Conservation (phyloP, 345 rosid species). For the Pistacia integerrima region DNA sequence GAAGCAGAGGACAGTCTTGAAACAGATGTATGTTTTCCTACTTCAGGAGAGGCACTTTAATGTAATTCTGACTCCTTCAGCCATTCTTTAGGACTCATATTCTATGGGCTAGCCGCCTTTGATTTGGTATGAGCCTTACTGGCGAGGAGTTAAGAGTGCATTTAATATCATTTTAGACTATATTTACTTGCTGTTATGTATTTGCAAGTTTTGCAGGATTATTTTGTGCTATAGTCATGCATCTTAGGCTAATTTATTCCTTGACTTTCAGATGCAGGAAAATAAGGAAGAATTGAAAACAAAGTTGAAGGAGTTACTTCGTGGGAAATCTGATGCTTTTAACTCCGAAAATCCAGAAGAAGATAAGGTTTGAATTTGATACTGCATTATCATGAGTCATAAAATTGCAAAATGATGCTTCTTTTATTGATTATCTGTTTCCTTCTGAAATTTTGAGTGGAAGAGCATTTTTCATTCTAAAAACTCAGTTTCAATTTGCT, state of each 20-base stretch:
- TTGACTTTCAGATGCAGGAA: conserved; percentile 49
- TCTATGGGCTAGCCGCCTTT: conserved; percentile 39
- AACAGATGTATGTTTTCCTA: conserved; percentile 75
- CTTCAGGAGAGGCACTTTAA: conserved; percentile 43
- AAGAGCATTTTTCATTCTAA: neutral
- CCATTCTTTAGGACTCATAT: conserved; percentile 42
- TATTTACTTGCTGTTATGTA: conserved; percentile 9
- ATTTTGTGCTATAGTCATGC: neutral
- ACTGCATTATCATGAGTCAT: neutral
- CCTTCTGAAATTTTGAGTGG: neutral
- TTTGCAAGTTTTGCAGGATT: neutral
- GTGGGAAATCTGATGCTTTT: conserved; percentile 72
- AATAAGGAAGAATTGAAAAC: conserved; percentile 69
- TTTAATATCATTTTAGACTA: neutral
- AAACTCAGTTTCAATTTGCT: neutral
- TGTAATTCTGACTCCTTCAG: conserved; percentile 45
- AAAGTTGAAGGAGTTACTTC: conserved; percentile 69
- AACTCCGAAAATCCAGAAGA: conserved; percentile 55
- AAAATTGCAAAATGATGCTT: neutral
- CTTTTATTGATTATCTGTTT: neutral
- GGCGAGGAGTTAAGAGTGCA: conserved; percentile 48
- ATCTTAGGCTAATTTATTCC: conserved; percentile 1
- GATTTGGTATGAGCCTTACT: conserved; percentile 51
- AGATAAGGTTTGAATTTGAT: conserved; percentile 65
- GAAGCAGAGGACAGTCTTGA: conserved; percentile 74